Evolutionary conservation across 1,284 basidiomycete species (phyloP).

Genomic region (Pterula multifida): DNA sequence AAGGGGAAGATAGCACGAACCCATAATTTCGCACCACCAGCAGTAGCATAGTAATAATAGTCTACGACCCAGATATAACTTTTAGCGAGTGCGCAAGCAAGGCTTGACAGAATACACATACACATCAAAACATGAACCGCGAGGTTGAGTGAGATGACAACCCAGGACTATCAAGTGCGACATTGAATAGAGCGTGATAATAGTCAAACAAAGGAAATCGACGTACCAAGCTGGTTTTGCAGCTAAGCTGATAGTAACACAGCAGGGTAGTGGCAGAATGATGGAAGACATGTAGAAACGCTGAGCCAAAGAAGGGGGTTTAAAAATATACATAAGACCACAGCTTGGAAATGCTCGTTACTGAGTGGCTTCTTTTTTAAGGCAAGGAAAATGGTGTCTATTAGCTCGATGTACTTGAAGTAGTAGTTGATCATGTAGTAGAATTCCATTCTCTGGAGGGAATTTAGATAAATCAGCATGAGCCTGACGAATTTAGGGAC

Average conservation of each 20-base stretch:
- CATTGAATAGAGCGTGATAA: conserved; percentile 6
- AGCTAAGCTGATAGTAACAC: conserved; percentile 91
- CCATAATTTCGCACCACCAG: conserved; percentile 93
- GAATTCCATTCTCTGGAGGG: conserved; percentile 62
- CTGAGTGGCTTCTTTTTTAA: conserved; percentile 96
- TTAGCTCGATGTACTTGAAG: conserved; percentile 89
- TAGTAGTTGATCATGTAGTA: conserved; percentile 99
- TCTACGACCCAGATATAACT: conserved; percentile 34
- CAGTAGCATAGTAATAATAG: conserved; percentile 96
- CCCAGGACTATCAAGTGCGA: conserved; percentile 70
- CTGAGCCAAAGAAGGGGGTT: conserved; percentile 28
- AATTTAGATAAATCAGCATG: conserved; percentile 8
- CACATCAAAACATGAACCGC: conserved; percentile 98
- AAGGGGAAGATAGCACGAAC: conserved; percentile 32
- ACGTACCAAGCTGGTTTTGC: conserved; percentile 79
- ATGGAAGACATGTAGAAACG: conserved; percentile 97
- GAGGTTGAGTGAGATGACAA: conserved; percentile 89
- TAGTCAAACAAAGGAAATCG: conserved; percentile 5
- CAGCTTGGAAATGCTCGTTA: conserved; percentile 23
- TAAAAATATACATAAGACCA: background rate
- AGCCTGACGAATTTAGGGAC: conserved; percentile 5
- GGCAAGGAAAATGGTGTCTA: conserved; percentile 96
- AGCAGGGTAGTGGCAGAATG: conserved; percentile 96
- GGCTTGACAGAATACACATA: conserved; percentile 27
- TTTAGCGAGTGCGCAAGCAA: too few species aligned